Base-by-base conservation (phyloP, 108 stramenopile species). In the Stephanodiscus triporus region DNA sequence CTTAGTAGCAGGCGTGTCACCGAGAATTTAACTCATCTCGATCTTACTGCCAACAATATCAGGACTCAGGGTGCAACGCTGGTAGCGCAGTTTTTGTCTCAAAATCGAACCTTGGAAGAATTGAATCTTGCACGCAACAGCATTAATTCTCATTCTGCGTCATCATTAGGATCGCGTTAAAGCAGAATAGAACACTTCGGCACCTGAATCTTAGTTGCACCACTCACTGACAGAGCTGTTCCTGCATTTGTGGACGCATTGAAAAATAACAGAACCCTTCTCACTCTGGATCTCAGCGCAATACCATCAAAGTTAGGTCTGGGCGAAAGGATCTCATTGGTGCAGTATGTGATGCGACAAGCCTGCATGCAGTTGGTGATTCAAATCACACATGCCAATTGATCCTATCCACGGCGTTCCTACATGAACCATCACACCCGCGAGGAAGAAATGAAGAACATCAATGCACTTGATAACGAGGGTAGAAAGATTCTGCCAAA, bases 371-470 rank as follows among this genome's bases (percentile, higher is more conserved):
- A n/a, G n/a, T n/a, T n/a, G n/a, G n/a, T n/a, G n/a, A n/a, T 29
- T 65, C 62, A 16, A 73, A 73, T 65, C 73, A 73, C 38, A 65
- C 63, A n/a, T 73, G 73, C 27, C 37, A 20, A 2, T 47, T 73
- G 0, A 54, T 56, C 10, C 22, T 73, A 34, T 34, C 32, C 32
- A 4, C 36, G 14, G 48, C 1, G n/a, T 4, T 34, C 20, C 19
- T n/a, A 65, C 45, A 20, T 11, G 37, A 26, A 32, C 32, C 30
- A 51, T 19, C 26, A 6, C 23, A 27, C 14, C 14, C 24, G 13
- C 20, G 53, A 68, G 26, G 36, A 68, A 19, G 49, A 48, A 11
- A 55, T 68, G 50, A 17, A 22, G 7, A 30, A 13, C 24, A 68
- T 68, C 50, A 68, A 68, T 3, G 50, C 50, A 50, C 50, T 68